phyloP scores from a whole-genome alignment of 805 yeast species.

The Tetrapisispora iriomotensis region DNA sequence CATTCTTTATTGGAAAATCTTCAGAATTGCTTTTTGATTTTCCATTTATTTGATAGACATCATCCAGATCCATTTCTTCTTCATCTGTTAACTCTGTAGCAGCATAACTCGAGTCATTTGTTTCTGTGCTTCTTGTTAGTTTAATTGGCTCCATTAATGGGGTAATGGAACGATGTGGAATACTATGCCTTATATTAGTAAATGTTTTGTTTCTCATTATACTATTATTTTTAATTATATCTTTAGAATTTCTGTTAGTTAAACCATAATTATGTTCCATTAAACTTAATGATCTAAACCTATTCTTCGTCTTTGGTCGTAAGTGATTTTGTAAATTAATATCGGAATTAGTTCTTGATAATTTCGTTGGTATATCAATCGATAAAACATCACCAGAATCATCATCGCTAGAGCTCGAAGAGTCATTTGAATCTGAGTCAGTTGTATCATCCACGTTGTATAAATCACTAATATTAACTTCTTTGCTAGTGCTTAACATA shows the following conservation, averaged over 20 bases:
- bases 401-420: constrained; percentile 18
- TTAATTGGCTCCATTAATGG: constrained; percentile 1
- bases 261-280: constrained; percentile 17
- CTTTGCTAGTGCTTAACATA: constrained; percentile 5
- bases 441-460: constrained; percentile 10
- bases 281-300: constrained; percentile 28
- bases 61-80: constrained; percentile 2
- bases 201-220: constrained; percentile 1
- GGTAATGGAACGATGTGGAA: background rate
- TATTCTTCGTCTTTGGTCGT: constrained; percentile 8
- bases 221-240: background rate
- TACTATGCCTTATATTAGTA: background rate
- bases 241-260: constrained; percentile 7
- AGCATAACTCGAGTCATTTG: background rate
- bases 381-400: constrained; percentile 29
- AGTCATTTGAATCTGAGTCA: constrained; percentile 6
- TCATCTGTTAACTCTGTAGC: constrained; percentile 1
- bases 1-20: background rate
- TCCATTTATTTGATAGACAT: background rate
- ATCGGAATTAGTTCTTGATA: constrained; percentile 22
- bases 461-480: constrained; percentile 5
- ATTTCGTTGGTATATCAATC: constrained; percentile 29
- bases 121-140: background rate
- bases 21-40: background rate
- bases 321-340: background rate